These are phyloP conservation scores for Asterochloris erici DNA, from an alignment of 139 green algal genomes.

Conservation along the genomic window DNA sequence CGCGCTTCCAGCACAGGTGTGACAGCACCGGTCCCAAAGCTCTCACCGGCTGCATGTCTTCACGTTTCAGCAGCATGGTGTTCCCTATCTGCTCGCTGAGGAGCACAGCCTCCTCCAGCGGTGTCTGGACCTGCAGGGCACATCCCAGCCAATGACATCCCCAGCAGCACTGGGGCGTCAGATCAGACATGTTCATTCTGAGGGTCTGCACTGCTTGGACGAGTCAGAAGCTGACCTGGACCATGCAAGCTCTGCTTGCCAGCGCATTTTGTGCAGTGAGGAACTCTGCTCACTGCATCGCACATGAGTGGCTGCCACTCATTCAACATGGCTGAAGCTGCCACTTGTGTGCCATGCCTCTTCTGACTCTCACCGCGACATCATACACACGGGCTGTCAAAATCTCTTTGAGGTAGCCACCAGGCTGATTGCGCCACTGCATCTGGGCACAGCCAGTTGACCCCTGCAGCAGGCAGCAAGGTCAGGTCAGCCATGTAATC, in stretches of 20 bases:
- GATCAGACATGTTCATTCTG: not conserved
- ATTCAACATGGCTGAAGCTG: not conserved
- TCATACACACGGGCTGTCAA: constrained; percentile 96
- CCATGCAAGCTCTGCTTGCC: not conserved
- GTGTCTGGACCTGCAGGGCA: constrained; percentile 67
- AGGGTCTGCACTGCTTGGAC: not conserved
- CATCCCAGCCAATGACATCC: not conserved
- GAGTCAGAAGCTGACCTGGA: not conserved
- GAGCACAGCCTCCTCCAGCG: constrained; percentile 72
- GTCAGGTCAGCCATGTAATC: not conserved
- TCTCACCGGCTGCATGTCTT: constrained; percentile 89
- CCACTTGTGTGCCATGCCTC: not conserved
- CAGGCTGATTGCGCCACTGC: constrained; percentile 54
- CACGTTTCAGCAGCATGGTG: constrained; percentile 87
- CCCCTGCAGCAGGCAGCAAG: constrained; percentile 25
- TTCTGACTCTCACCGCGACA: constrained; percentile 62
- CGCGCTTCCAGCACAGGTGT: too few species aligned
- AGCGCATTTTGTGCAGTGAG: not conserved
- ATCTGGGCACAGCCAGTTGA: constrained; percentile 53
- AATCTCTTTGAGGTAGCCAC: constrained; percentile 88
- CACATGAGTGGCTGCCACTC: not conserved
- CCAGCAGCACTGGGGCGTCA: not conserved
- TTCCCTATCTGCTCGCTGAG: constrained; percentile 73
- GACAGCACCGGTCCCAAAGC: too few species aligned
- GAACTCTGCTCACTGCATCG: not conserved